phyloP scores from a whole-genome alignment of 805 yeast species.

The Saccharomycopsis guyanensis region DNA sequence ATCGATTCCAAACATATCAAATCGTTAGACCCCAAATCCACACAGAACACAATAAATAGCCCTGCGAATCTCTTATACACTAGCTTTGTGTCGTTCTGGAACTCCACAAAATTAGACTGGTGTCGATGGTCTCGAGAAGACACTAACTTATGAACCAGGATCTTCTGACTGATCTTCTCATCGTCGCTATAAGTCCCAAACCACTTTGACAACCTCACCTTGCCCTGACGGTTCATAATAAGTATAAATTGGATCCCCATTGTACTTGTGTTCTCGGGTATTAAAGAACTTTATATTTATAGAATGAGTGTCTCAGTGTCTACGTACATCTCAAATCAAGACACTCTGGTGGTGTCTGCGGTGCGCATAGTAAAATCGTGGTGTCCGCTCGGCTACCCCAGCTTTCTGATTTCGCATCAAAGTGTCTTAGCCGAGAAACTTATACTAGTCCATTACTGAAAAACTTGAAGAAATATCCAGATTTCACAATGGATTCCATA shows the following conservation, averaged over 20 bases:
- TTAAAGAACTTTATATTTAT: too few species aligned
- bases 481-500: conserved; percentile 12
- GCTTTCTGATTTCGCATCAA: not conserved
- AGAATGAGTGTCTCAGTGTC: too few species aligned
- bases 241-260: conserved; percentile 80
- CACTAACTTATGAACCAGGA: conserved; percentile 70
- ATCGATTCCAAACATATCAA: conserved; percentile 74
- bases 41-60: conserved; percentile 74
- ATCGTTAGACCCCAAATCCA: conserved; percentile 76
- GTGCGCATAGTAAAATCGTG: too few species aligned
- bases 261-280: too few species aligned
- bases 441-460: too few species aligned
- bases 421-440: not conserved
- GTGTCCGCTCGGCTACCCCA: not conserved
- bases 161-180: conserved; percentile 41
- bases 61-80: conserved; percentile 92
- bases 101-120: conserved; percentile 76
- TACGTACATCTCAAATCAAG: too few species aligned
- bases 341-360: too few species aligned
- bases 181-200: conserved; percentile 39
- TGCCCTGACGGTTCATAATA: conserved; percentile 91
- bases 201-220: conserved; percentile 80
- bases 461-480: too few species aligned
- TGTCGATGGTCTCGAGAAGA: conserved; percentile 77
- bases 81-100: conserved; percentile 51